Evolutionary conservation across 1,139 yeast genomes (phyloP).

Genomic region (Yamadazyma dushanensis): DNA sequence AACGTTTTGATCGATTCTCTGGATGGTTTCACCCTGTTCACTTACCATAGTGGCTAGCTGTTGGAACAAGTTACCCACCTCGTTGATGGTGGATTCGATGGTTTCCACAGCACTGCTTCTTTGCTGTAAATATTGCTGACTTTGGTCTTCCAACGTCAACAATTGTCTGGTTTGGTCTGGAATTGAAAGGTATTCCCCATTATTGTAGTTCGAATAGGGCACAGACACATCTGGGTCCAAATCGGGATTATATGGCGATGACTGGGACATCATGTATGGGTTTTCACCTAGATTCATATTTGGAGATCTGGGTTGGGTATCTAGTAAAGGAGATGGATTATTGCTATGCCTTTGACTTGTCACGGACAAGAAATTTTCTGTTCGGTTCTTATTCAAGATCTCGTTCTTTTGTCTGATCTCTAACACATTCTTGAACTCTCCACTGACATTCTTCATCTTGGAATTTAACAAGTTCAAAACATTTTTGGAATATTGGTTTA

Average conservation of each 20-base stretch:
- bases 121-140: constrained; percentile 71
- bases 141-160: constrained; percentile 73
- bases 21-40: constrained; percentile 96
- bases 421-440: constrained; percentile 84
- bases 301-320: constrained; percentile 10
- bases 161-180: constrained; percentile 81
- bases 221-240: constrained; percentile 34
- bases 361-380: constrained; percentile 75
- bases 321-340: constrained; percentile 26
- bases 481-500: constrained; percentile 74
- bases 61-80: constrained; percentile 91
- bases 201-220: constrained; percentile 24
- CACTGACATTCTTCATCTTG: constrained; percentile 87
- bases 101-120: constrained; percentile 92
- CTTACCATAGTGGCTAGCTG: constrained; percentile 97
- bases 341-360: constrained; percentile 26
- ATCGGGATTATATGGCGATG: constrained; percentile 24
- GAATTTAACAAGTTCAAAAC: constrained; percentile 85
- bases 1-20: constrained; percentile 91
- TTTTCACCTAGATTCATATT: constrained; percentile 33
- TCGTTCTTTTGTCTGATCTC: constrained; percentile 87
- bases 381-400: constrained; percentile 74
- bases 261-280: constrained; percentile 23
- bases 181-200: constrained; percentile 51
- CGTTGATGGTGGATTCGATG: constrained; percentile 92